Conservation (phyloP, 306 rosid genomes). For the Inga oerstediana region DNA sequence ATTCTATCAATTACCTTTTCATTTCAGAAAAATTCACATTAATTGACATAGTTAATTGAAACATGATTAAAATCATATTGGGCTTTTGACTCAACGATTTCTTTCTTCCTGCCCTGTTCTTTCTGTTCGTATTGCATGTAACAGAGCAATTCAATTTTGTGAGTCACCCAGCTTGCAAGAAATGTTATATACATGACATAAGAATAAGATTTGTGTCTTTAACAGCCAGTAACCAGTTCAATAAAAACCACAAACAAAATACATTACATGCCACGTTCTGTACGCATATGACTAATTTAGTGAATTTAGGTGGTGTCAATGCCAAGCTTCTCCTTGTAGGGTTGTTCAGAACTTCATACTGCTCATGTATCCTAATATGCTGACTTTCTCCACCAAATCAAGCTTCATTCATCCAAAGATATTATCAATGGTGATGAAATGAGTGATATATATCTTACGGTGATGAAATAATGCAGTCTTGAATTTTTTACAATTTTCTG, state of each 20-base stretch:
- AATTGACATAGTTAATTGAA: too few relatives aligned
- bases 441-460: too few relatives aligned
- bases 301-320: not conserved
- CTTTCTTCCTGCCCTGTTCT: too few relatives aligned
- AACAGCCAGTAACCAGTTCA: not conserved
- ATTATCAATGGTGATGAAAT: not conserved
- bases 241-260: not conserved
- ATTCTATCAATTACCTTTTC: too few relatives aligned
- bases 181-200: not conserved
- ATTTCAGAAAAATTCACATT: too few relatives aligned
- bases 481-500: too few relatives aligned
- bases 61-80: too few relatives aligned
- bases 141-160: not conserved
- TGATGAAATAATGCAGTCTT: too few relatives aligned
- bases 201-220: not conserved
- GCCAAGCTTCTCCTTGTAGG: not conserved
- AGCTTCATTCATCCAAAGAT: not conserved
- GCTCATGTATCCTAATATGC: not conserved
- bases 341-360: constrained; percentile 3
- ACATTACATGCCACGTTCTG: not conserved
- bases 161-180: not conserved
- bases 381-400: not conserved
- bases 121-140: not conserved
- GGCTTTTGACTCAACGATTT: too few relatives aligned
- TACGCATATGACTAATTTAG: not conserved